A percentile compares a stretch with the other conserved stretches of the same genome.
These are phyloP conservation scores for Dictyostelium intermedium DNA, from an alignment of 78 protist genomes.

Conservation along the genomic window DNA sequence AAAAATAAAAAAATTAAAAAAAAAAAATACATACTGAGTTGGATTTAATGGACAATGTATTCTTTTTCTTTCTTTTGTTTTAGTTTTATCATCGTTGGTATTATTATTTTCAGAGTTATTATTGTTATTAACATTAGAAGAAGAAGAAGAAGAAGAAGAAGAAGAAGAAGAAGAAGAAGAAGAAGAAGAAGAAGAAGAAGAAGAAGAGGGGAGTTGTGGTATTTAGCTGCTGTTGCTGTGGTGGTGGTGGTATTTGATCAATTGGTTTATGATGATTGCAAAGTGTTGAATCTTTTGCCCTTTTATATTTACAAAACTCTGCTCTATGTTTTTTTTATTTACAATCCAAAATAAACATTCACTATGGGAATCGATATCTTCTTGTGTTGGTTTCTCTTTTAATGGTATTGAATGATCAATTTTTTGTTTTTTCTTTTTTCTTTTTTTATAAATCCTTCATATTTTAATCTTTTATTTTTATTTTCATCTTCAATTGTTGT, in stretches of 20 bases:
- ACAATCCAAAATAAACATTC: constrained; percentile 60
- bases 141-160: no score
- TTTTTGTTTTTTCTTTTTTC: constrained; percentile 4
- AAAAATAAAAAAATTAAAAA: neutral
- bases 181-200: no score
- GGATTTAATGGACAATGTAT: constrained; percentile 42
- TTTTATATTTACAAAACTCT: constrained; percentile 42
- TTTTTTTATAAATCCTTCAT: neutral
- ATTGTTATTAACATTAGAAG: neutral
- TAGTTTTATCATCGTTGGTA: neutral
- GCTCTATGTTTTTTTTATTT: constrained; percentile 42
- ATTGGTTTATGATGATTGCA: constrained; percentile 54
- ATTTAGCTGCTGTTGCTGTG: no score
- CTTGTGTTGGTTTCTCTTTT: constrained; percentile 40
- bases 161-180: no score
- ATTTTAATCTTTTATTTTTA: constrained; percentile 2
- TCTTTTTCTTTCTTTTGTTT: constrained; percentile 12
- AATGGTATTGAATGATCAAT: constrained; percentile 51
- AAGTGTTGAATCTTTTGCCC: constrained; percentile 27
- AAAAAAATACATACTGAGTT: constrained; percentile 6
- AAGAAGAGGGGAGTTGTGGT: no score
- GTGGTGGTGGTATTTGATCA: neutral
- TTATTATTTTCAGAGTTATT: neutral
- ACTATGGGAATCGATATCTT: constrained; percentile 10
- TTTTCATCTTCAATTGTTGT: neutral